A percentile compares a stretch with the other conserved stretches of the same genome.
These are phyloP conservation scores for Pterocarpus santalinus DNA, from an alignment of 306 rosid species.

Conservation along the genomic window DNA sequence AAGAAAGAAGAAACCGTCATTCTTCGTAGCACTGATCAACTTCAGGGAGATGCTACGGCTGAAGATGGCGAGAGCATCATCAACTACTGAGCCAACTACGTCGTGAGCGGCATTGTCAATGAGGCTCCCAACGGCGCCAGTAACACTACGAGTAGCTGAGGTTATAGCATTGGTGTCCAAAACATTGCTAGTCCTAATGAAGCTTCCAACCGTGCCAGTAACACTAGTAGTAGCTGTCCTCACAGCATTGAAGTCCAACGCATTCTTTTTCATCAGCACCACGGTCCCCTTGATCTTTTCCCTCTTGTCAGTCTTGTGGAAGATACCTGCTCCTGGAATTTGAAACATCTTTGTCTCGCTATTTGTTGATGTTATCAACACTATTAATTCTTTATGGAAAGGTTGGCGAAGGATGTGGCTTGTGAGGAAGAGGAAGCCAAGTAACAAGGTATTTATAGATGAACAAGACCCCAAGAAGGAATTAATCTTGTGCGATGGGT, in stretches of 20 bases:
- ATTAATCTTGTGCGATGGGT: no score
- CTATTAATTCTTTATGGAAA: no score
- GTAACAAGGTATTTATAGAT: no score
- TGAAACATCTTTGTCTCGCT: constrained; percentile 27
- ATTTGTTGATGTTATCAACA: no score
- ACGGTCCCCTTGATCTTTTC: constrained; percentile 52
- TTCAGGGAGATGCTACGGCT: constrained; percentile 44
- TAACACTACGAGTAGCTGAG: no score
- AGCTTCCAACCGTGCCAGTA: fast-evolving
- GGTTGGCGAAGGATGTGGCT: no score
- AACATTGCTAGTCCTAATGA: background rate
- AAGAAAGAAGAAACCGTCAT: constrained; percentile 37
- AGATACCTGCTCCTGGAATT: background rate
- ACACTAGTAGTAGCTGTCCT: background rate
- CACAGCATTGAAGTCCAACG: constrained; percentile 47
- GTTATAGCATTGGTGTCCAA: no score
- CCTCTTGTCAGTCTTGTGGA: background rate
- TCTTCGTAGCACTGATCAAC: constrained; percentile 46
- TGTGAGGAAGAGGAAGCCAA: no score
- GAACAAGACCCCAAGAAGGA: no score
- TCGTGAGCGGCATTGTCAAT: background rate
- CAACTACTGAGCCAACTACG: background rate
- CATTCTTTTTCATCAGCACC: constrained; percentile 58
- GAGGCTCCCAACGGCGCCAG: no score
- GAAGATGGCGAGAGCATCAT: constrained; percentile 31